Conservation (phyloP, 768 basidiomycete species). For the Macrolepiota dolichaula region DNA sequence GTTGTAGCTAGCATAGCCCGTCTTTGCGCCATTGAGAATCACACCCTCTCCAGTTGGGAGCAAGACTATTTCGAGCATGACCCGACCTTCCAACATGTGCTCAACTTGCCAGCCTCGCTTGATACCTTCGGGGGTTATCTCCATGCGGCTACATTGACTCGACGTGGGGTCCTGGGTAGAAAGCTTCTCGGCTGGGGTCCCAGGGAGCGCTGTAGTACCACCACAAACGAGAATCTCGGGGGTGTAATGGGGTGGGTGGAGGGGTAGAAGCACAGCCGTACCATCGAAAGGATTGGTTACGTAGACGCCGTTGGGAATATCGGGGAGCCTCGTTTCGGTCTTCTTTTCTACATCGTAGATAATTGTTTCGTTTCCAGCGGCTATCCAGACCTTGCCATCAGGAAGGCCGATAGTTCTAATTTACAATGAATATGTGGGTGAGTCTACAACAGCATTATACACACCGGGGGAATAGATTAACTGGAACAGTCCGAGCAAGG, state of each 20-base stretch:
- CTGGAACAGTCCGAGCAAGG: constrained; percentile 24
- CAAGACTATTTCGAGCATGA: constrained; percentile 35
- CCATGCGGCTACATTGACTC: constrained; percentile 39
- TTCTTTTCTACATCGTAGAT: neutral
- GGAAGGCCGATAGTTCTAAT: constrained; percentile 32
- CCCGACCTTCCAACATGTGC: constrained; percentile 35
- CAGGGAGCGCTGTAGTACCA: constrained; percentile 32
- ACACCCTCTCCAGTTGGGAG: constrained; percentile 42
- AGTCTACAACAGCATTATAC: neutral
- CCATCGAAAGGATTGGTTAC: constrained; percentile 38
- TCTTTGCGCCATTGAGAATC: constrained; percentile 40
- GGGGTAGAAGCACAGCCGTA: constrained; percentile 32
- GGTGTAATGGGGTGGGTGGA: constrained; percentile 35
- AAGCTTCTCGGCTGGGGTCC: constrained; percentile 23
- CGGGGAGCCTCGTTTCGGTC: constrained; percentile 24
- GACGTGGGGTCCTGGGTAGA: constrained; percentile 40
- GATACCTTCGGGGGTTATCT: constrained; percentile 37
- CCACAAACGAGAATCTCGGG: constrained; percentile 48
- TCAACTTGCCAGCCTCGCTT: constrained; percentile 44
- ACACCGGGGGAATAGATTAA: constrained; percentile 26
- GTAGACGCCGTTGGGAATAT: constrained; percentile 41
- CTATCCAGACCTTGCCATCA: constrained; percentile 37
- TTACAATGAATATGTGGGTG: neutral
- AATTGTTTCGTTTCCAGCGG: constrained; percentile 37
- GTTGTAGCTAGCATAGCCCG: constrained; percentile 37